A percentile compares a stretch with the other conserved stretches of the same genome.
Evolutionary conservation across 208 protist genomes (phyloP).

Genomic region (Entamoeba histolytica): DNA sequence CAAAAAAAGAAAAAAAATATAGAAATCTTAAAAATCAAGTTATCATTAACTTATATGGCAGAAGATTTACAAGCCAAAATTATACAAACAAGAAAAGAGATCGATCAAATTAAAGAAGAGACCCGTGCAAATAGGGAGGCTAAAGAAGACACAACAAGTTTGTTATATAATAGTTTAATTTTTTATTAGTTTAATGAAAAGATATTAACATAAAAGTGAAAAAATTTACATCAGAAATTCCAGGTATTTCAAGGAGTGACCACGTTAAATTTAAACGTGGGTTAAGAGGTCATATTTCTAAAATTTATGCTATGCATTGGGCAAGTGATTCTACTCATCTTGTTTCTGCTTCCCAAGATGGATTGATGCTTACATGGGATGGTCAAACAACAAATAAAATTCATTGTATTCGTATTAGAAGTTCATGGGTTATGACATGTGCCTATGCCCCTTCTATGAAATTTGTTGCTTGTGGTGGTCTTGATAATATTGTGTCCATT

Average conservation of each 20-base stretch:
- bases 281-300: background rate
- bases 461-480: constrained; percentile 52
- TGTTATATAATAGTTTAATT: background rate
- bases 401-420: constrained; percentile 17
- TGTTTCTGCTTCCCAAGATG: background rate
- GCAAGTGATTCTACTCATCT: background rate
- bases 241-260: background rate
- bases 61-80: background rate
- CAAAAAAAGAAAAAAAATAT: too few relatives aligned
- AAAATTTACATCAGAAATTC: background rate
- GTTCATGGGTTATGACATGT: constrained; percentile 39
- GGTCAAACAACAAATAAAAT: constrained; percentile 21
- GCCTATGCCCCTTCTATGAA: constrained; percentile 45
- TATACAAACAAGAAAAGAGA: background rate
- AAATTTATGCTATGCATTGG: background rate
- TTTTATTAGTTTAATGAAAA: too few relatives aligned
- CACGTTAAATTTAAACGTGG: background rate
- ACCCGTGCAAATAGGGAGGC: background rate
- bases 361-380: background rate
- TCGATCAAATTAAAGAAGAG: background rate
- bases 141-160: background rate
- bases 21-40: too few relatives aligned
- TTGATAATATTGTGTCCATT: constrained; percentile 55
- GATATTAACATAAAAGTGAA: background rate
- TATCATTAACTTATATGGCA: background rate